Conservation (phyloP, 163 green algal species). For the Picocystis sp. region DNA sequence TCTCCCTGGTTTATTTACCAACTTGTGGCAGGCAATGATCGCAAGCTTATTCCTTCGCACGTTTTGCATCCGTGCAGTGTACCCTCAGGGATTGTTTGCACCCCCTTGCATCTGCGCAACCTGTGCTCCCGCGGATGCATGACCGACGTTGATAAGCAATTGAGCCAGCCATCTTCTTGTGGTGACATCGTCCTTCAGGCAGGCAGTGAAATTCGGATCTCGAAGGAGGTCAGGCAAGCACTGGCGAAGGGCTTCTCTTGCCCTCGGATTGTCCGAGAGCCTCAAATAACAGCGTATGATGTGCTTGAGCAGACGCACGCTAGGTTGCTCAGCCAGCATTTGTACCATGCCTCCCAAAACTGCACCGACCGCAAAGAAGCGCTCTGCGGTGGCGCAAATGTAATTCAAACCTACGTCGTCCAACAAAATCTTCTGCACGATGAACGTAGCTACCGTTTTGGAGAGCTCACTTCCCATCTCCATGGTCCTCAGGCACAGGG, state of each 20-base stretch:
- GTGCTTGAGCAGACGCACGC: constrained; percentile 91
- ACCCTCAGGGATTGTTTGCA: too few species aligned
- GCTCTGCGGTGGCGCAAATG: constrained; percentile 93
- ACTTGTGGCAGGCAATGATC: too few species aligned
- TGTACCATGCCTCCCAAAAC: constrained; percentile 79
- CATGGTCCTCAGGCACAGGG: constrained; percentile 95
- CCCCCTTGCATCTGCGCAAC: too few species aligned
- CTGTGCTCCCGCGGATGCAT: neutral
- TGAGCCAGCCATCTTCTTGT: constrained; percentile 47
- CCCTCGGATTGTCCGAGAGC: constrained; percentile 82
- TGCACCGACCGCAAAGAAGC: constrained; percentile 89
- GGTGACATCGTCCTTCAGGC: constrained; percentile 79
- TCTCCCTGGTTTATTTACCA: too few species aligned
- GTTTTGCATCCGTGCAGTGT: too few species aligned
- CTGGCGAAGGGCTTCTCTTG: constrained; percentile 75
- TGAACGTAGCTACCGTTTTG: constrained; percentile 98
- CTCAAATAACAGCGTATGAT: constrained; percentile 97
- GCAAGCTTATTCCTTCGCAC: too few species aligned
- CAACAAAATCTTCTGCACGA: constrained; percentile 97
- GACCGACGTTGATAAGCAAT: constrained; percentile 21
- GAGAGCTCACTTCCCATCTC: constrained; percentile 95
- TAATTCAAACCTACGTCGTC: constrained; percentile 83
- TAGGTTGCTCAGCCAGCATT: constrained; percentile 62
- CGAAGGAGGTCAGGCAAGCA: constrained; percentile 81
- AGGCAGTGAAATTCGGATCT: constrained; percentile 69